Evolutionary conservation across 2,329 filamentous ascomycete species (phyloP).

Genomic region (Trichophaea hybrida): DNA sequence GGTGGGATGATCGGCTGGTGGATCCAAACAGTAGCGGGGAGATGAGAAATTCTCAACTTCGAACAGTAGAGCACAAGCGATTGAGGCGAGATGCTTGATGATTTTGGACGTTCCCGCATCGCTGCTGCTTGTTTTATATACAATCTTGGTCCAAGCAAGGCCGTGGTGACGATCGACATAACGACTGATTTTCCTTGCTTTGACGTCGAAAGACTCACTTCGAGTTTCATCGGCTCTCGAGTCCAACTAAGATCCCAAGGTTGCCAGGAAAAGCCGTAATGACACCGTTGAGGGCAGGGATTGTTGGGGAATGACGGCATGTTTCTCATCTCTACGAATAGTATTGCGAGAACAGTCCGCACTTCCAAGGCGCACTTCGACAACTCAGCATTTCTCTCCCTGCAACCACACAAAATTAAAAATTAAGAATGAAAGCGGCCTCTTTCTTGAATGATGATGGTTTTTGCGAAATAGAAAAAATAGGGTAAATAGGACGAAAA

Average conservation of each 20-base stretch:
- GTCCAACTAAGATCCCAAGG: too few species aligned
- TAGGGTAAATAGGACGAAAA: too few species aligned
- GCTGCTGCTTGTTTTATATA: slow-evolving; percentile 1
- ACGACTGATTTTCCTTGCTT: neutral
- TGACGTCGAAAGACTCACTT: neutral
- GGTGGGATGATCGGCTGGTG: neutral
- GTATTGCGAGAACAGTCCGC: neutral
- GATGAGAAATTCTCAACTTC: neutral
- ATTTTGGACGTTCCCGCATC: neutral
- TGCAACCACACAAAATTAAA: too few species aligned
- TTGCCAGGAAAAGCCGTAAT: too few species aligned
- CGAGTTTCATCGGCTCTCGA: too few species aligned
- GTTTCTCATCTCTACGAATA: neutral
- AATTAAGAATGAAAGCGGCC: too few species aligned
- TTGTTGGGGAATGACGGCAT: neutral
- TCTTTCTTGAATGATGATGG: too few species aligned
- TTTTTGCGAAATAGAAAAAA: too few species aligned
- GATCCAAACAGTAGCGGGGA: neutral
- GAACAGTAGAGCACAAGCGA: neutral
- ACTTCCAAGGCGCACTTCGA: neutral
- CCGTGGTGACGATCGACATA: neutral
- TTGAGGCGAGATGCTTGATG: neutral
- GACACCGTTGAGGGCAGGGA: too few species aligned
- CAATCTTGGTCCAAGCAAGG: neutral
- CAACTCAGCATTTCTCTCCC: neutral